Conservation (phyloP, 441 rosid genomes). For the Manihot esculenta region DNA sequence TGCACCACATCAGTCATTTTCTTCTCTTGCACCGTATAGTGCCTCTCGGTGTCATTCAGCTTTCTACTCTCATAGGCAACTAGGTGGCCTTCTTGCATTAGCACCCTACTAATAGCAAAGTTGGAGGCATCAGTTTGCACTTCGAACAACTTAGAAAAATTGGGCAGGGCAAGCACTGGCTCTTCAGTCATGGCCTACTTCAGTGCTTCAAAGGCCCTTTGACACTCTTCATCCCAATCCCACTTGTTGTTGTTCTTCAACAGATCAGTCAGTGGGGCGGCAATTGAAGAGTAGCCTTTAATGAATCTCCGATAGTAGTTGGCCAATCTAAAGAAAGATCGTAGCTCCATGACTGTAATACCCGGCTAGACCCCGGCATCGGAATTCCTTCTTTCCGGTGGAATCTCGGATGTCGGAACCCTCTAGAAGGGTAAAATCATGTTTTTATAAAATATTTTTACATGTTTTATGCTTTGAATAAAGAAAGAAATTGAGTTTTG, state of each 20-base stretch:
- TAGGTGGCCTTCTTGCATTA: not conserved
- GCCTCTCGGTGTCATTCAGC: no score
- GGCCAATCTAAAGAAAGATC: no score
- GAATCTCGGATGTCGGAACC: no score
- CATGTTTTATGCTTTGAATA: no score
- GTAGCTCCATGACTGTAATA: no score
- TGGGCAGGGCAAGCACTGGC: not conserved
- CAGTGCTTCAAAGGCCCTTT: not conserved
- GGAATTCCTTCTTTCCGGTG: no score
- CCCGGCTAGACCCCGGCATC: no score
- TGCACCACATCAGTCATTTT: not conserved
- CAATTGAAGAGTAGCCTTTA: not conserved
- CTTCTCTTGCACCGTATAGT: not conserved
- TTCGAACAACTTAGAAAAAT: not conserved
- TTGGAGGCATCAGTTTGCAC: not conserved
- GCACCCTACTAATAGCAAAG: not conserved
- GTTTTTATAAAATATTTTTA: no score
- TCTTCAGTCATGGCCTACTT: not conserved
- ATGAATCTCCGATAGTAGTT: no score
- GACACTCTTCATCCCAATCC: not conserved
- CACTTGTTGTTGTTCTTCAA: not conserved
- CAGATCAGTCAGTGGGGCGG: not conserved
- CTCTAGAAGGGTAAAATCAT: no score
- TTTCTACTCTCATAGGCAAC: not conserved
- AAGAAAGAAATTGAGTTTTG: no score